phyloP scores from a whole-genome alignment of 306 rosid species.

The Gleditsia sinensis region DNA sequence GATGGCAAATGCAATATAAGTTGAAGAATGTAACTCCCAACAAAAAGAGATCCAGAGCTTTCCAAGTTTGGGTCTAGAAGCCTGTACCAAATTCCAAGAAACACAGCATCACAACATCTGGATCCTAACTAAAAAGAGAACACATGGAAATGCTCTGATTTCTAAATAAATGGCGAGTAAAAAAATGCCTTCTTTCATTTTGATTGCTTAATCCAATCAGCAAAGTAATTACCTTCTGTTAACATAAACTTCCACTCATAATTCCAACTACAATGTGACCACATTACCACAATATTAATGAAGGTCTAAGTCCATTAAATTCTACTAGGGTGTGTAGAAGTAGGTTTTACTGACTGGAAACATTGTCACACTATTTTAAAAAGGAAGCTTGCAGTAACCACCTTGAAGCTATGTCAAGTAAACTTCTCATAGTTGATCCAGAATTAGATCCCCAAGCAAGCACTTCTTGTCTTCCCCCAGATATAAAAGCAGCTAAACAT shows the following conservation, averaged over 20 bases:
- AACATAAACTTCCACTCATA: slow-evolving; percentile 8
- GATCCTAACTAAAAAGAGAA: neutral
- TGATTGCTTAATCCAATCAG: slow-evolving; percentile 1
- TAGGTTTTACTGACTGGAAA: neutral
- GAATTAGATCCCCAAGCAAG: slow-evolving; percentile 81
- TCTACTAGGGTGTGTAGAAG: neutral
- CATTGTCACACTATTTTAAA: slow-evolving; percentile 3
- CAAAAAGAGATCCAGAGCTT: slow-evolving; percentile 94
- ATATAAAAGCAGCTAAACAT: slow-evolving; percentile 83
- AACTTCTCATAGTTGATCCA: slow-evolving; percentile 71
- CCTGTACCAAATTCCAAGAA: slow-evolving; percentile 54
- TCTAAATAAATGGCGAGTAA: neutral
- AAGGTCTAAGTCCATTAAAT: neutral
- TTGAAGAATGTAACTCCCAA: slow-evolving; percentile 89
- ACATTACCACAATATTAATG: neutral
- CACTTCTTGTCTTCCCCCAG: slow-evolving; percentile 74
- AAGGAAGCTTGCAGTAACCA: slow-evolving; percentile 35
- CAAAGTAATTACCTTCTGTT: slow-evolving; percentile 1
- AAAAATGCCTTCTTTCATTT: slow-evolving; percentile 19
- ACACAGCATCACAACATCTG: slow-evolving; percentile 36
- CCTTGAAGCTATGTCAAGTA: slow-evolving; percentile 92
- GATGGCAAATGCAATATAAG: slow-evolving; percentile 86
- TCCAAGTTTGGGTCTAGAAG: slow-evolving; percentile 84
- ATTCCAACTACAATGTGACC: slow-evolving; percentile 12
- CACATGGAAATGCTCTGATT: neutral